Evolutionary conservation across 2,329 filamentous ascomycete species (phyloP).

Genomic region (Pseudogymnoascus sp.): DNA sequence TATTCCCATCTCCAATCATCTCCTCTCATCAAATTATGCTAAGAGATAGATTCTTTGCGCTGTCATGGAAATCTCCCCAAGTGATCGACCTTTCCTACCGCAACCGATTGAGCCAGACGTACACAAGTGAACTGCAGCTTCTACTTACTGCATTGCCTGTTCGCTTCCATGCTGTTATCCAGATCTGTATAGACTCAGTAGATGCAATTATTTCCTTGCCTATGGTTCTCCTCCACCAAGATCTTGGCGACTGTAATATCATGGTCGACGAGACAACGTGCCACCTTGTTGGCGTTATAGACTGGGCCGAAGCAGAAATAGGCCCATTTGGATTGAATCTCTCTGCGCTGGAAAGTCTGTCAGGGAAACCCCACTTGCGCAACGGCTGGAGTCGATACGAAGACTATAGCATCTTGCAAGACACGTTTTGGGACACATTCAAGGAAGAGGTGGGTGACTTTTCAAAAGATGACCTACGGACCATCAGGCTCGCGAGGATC

Average conservation of each 20-base stretch:
- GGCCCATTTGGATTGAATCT: slow-evolving; percentile 35
- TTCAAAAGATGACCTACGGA: slow-evolving; percentile 18
- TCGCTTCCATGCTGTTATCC: slow-evolving; percentile 29
- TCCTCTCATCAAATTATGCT: not conserved
- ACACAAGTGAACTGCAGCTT: slow-evolving; percentile 26
- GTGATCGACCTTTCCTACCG: slow-evolving; percentile 22
- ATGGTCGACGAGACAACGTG: slow-evolving; percentile 31
- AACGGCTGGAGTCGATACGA: slow-evolving; percentile 29
- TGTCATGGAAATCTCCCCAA: slow-evolving; percentile 31
- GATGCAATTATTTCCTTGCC: slow-evolving; percentile 30
- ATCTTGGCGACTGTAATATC: slow-evolving; percentile 33
- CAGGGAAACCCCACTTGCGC: slow-evolving; percentile 29
- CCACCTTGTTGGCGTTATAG: slow-evolving; percentile 33
- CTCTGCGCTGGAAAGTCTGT: slow-evolving; percentile 28
- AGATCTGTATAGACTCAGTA: slow-evolving; percentile 26
- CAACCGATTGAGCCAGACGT: slow-evolving; percentile 21
- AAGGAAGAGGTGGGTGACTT: slow-evolving; percentile 24
- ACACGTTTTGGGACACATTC: slow-evolving; percentile 30
- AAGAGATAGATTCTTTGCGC: slow-evolving; percentile 31
- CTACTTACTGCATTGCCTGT: slow-evolving; percentile 28
- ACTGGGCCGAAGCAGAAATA: slow-evolving; percentile 35
- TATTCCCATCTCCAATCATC: not conserved
- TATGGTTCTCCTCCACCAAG: slow-evolving; percentile 33
- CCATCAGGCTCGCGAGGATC: slow-evolving; percentile 28
- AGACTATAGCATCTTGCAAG: slow-evolving; percentile 26